Evolutionary conservation across 768 basidiomycete species (phyloP).

Genomic region (Agrocybe praecox): DNA sequence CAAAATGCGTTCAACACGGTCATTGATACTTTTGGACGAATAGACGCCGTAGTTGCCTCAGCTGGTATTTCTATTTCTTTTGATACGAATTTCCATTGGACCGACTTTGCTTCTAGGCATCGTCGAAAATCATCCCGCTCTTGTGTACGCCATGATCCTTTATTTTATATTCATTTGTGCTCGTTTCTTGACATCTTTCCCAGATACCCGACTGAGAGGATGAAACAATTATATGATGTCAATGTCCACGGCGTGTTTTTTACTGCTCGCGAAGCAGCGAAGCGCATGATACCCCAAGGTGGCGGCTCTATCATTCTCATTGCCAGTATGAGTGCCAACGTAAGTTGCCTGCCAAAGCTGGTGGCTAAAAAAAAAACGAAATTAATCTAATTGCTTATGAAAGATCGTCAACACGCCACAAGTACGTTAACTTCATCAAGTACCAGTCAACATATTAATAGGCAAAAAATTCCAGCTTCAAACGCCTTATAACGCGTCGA

Average conservation of each 20-base stretch:
- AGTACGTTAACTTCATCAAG: conserved; percentile 35
- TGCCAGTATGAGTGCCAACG: conserved; percentile 89
- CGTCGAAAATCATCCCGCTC: conserved; percentile 85
- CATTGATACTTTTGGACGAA: conserved; percentile 63
- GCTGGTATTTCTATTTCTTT: conserved; percentile 59
- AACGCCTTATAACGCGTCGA: conserved; percentile 95
- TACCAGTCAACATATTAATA: neutral
- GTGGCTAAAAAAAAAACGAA: no score
- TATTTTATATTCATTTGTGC: neutral
- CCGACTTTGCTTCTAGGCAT: conserved; percentile 53
- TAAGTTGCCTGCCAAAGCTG: conserved; percentile 27
- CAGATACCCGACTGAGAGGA: conserved; percentile 85
- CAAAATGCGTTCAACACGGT: conserved; percentile 70
- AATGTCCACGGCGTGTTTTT: conserved; percentile 95
- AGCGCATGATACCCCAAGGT: conserved; percentile 83
- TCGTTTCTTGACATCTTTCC: neutral
- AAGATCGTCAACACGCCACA: conserved; percentile 93
- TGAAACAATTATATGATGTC: conserved; percentile 85
- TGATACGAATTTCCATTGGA: neutral
- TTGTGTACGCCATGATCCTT: conserved; percentile 58
- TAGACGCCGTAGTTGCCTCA: conserved; percentile 87
- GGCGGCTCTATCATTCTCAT: conserved; percentile 85
- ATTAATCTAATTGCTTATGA: no score
- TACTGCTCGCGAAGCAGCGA: conserved; percentile 95
- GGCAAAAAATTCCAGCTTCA: conserved; percentile 55